phyloP scores from a whole-genome alignment of 208 protist genomes.

The Leishmania amazonensis region DNA sequence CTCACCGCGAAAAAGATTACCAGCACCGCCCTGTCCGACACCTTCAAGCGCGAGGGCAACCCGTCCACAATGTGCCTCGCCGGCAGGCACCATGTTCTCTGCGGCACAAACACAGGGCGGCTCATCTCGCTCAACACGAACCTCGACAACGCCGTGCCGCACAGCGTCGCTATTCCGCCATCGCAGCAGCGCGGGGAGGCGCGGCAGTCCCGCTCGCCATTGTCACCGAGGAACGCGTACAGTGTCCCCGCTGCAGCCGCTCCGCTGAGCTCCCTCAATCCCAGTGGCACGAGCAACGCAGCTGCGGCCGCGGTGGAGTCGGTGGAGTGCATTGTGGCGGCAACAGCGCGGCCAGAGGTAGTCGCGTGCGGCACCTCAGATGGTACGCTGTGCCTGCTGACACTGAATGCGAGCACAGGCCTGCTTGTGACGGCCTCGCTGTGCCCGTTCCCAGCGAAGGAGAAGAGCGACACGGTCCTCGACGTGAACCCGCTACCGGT shows the following conservation, averaged over 20 bases:
- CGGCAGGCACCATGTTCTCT: constrained; percentile 80
- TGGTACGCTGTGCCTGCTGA: constrained; percentile 62
- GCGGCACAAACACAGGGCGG: constrained; percentile 72
- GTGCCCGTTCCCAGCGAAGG: constrained; percentile 58
- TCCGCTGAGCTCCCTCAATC: not conserved
- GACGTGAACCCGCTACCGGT: constrained; percentile 48
- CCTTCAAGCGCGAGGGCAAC: constrained; percentile 68
- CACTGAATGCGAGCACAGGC: constrained; percentile 69
- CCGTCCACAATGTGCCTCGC: constrained; percentile 75
- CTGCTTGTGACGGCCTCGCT: constrained; percentile 52
- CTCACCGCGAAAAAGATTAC: constrained; percentile 51
- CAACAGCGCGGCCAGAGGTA: constrained; percentile 59
- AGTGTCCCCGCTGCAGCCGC: not conserved
- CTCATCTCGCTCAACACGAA: constrained; percentile 82
- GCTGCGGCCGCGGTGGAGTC: constrained; percentile 29
- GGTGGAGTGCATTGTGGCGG: constrained; percentile 69
- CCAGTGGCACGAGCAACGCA: not conserved
- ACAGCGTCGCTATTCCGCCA: constrained; percentile 37
- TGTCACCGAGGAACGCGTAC: constrained; percentile 8
- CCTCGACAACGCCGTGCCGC: constrained; percentile 51
- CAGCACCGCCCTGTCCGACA: constrained; percentile 22
- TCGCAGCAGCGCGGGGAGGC: constrained; percentile 24
- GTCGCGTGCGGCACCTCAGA: constrained; percentile 81
- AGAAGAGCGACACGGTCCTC: constrained; percentile 27
- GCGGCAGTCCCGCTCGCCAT: constrained; percentile 20